phyloP scores from a whole-genome alignment of 192 early-diverging fungal species.

The Jimgerdemannia flammicorona region DNA sequence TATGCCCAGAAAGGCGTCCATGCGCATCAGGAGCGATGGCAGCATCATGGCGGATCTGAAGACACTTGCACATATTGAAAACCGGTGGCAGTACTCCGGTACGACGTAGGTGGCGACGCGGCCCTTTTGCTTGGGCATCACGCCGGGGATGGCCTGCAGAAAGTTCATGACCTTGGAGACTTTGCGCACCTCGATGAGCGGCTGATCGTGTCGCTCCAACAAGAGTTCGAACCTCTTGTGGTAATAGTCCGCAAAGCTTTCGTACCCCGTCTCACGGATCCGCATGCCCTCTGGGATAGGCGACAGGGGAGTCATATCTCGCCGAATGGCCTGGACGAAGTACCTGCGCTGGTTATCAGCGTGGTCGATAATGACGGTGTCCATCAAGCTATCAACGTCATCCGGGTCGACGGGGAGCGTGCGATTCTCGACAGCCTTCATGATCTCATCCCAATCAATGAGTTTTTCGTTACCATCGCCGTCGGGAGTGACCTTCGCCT shows the following conservation, averaged over 20 bases:
- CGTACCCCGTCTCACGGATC: constrained; percentile 24
- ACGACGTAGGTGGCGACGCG: constrained; percentile 22
- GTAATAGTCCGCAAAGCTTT: constrained; percentile 42
- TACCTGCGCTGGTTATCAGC: constrained; percentile 38
- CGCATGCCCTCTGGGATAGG: constrained; percentile 9
- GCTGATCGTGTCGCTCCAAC: constrained; percentile 18
- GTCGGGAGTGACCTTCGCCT: constrained; percentile 7
- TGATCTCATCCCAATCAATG: constrained; percentile 48
- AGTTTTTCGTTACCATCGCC: constrained; percentile 22
- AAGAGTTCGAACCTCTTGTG: constrained; percentile 19
- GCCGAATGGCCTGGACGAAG: constrained; percentile 31
- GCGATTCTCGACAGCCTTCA: constrained; percentile 3
- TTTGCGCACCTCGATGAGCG: constrained; percentile 31
- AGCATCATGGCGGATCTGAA: constrained; percentile 44
- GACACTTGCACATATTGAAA: constrained; percentile 35
- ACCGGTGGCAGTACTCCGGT: constrained; percentile 32
- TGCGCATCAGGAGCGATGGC: constrained; percentile 56
- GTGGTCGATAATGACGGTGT: constrained; percentile 35
- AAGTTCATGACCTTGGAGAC: constrained; percentile 41
- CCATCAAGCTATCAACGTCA: constrained; percentile 9
- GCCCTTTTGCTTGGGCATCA: constrained; percentile 19
- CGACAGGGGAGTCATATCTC: constrained; percentile 25
- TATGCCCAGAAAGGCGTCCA: constrained; percentile 55
- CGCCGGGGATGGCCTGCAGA: constrained; percentile 25
- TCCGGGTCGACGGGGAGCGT: constrained; percentile 14